Evolutionary conservation across 257 asterid genomes (phyloP), one percentile per base, ranked within the genome.

Genomic region (Fraxinus americana): DNA sequence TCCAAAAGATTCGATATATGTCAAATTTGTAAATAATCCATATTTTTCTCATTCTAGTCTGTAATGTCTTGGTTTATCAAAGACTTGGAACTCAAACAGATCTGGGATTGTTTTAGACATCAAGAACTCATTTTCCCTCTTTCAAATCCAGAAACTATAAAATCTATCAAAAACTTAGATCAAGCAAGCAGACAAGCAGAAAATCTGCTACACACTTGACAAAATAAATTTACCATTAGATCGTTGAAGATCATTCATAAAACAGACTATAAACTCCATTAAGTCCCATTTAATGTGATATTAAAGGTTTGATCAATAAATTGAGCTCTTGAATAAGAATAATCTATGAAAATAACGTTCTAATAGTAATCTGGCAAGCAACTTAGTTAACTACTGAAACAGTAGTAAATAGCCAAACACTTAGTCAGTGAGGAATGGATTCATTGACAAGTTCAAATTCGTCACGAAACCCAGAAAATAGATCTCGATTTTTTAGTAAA

Each of bases 341-440:
- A 23, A 61, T 61, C 14, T 23, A 25, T 61, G 68, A 25, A 25
- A 25, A 25, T 17, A 25, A 61, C 68, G 34, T 21, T 7, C 68
- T 23, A 61, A 25, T 61, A 61, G 21, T 21, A 8, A 30, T 59
- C 13, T 21, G 16, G 34, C 68, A 25, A 23, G 34, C 68, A 25
- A 23, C 67, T 59, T 21, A 17, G 63, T 52, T 52, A 43, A 66
- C 75, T 32, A 43, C 82, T 79, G 70, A 69, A 70, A 35, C 57
- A 76, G 80, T 75, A 72, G 32, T 7, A 43, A 48, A 38, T 77
- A 74, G 80, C 82, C 54, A 69, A 50, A 38, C 27, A 34, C 65
- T 4, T 61, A 65, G 50, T 67, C 82, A 16, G 16, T 9, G n/a
- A 38, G 9, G 39, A 2, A 34, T 32, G 41, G 48, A 80, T 77